Base-by-base conservation (phyloP, 345 rosid species). In the Brassica napus region DNA sequence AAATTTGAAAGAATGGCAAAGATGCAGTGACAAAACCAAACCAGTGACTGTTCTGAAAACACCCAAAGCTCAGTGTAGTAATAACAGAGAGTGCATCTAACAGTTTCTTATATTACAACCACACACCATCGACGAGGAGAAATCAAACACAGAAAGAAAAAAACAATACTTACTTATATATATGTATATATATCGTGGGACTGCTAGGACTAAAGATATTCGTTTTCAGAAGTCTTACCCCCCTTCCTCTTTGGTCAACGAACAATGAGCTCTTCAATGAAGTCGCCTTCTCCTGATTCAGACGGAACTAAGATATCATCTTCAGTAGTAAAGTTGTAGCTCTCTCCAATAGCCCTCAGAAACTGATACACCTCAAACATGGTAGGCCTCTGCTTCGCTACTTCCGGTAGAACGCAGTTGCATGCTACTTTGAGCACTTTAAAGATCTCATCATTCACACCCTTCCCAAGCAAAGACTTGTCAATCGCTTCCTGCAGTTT, bases 361-460 rank as follows among this genome's bases (percentile, higher is more conserved):
- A 91, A 76, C 87, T 95, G 97, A 82, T 90, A 89, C 42, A 90
- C 85, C 82, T 95, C 99, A 77, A 88, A 91, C 98, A 91, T 91
- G 34, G 93, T 83, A 12, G 98, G 97, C 83, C 98, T 90, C 82
- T 89, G 93, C 85, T 95, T 93, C 14, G 91, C 74, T 58, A 76
- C 59, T 74, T 80, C 79, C 12, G 85, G 84, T 84, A 83, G 54
- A 16, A 90, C 93, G 55, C 99, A 95, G 69, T 71, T 90, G 70
- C 93, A 87, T 2, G 93, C 99, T 62, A 95, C 88, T 86, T 91
- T 95, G 35, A 95, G 90, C 65, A 89, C 86, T 74, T 91, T 92
- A 78, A 90, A 87, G 55, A 89, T 83, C 77, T 95, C 99, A 58
- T 80, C 82, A 65, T 95, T 94, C n/a, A 78, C 86, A 35, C 88